These are phyloP conservation scores for Kodamaea sp. DNA, from an alignment of 1,139 yeast species.

Conservation along the genomic window DNA sequence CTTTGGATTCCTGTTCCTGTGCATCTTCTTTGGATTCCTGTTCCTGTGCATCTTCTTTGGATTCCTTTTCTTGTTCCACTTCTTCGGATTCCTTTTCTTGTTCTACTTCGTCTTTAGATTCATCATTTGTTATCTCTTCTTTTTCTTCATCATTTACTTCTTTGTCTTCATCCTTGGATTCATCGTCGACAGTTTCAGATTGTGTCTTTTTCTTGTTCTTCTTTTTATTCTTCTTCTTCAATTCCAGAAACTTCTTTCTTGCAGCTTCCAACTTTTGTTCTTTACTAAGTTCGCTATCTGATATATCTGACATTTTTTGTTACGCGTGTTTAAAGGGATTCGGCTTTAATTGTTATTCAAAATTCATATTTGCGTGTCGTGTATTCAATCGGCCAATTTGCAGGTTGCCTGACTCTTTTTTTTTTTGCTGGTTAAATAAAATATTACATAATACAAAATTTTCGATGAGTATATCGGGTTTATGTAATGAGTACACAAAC, in stretches of 20 bases:
- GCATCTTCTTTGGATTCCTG: slow-evolving; percentile 9
- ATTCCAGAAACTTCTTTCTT: slow-evolving; percentile 57
- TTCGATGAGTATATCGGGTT: too few relatives aligned
- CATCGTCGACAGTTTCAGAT: slow-evolving; percentile 2
- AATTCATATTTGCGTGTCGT: too few relatives aligned
- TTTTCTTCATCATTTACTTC: slow-evolving; percentile 10
- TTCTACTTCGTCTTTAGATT: slow-evolving; percentile 6
- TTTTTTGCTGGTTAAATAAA: too few relatives aligned
- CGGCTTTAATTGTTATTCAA: too few relatives aligned
- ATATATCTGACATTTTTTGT: slow-evolving; percentile 9
- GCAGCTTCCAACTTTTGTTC: slow-evolving; percentile 65
- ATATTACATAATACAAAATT: too few relatives aligned
- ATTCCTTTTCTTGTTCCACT: slow-evolving; percentile 4
- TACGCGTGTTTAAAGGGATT: too few relatives aligned
- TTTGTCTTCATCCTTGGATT: slow-evolving; percentile 5
- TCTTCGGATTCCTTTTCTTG: slow-evolving; percentile 10
- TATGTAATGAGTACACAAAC: too few relatives aligned
- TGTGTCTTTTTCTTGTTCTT: slow-evolving; percentile 16
- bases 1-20: slow-evolving; percentile 1
- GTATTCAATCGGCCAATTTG: too few relatives aligned
- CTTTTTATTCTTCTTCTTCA: slow-evolving; percentile 59
- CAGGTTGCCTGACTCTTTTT: too few relatives aligned
- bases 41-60: slow-evolving; percentile 3
- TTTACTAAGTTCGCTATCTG: slow-evolving; percentile 32
- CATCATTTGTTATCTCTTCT: slow-evolving; percentile 7